Evolutionary conservation across 768 basidiomycete species (phyloP), one percentile per base, ranked within the genome.

Genomic region (Gelatoporia subvermispora): DNA sequence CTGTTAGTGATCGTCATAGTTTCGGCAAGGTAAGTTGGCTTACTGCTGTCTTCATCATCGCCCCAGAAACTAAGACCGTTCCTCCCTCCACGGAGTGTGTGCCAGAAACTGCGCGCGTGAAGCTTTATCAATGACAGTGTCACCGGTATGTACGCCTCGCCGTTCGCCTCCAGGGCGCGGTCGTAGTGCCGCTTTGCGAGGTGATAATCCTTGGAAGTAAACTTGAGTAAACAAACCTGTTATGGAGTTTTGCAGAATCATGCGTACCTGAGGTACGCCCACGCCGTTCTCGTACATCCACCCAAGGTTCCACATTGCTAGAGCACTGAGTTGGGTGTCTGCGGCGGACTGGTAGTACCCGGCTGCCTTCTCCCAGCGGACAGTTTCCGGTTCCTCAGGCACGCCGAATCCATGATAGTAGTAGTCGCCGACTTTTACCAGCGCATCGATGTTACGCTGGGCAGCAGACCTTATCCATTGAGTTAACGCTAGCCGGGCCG

Each of bases 231-330:
- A 35, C 31, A 21, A 50, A n/a, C n/a, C n/a, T n/a, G 40, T 31
- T n/a, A 2, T 28, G 17, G 8, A 17, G 3, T 37, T 20, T 38
- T 21, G n/a, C 16, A 16, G 9, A 22, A 49, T 39, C 5, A 24
- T 41, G 53, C 71, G 53, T 52, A 89, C 91, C 75, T 88, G 86
- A 21, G 88, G 82, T 0, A 98, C 90, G 2, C 96, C 96, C 18
- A 89, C 65, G 0, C 96, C 96, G 58, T 93, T 91, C 69, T 98
- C 95, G 65, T 97, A 98, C 96, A 98, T 98, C 90, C 91, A 97
- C 1, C 95, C 96, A 10, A 98, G 70, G 61, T 97, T 96, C 93
- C 93, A 97, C 84, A 96, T 91, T 1, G 96, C 93, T 54, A 98
- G 73, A 1, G 96, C 93, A 57, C 93, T 96, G 58, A 87, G 57